Base-by-base conservation (phyloP, 164 flowering plant genomes). In the Magnolia kwangsiensis region DNA sequence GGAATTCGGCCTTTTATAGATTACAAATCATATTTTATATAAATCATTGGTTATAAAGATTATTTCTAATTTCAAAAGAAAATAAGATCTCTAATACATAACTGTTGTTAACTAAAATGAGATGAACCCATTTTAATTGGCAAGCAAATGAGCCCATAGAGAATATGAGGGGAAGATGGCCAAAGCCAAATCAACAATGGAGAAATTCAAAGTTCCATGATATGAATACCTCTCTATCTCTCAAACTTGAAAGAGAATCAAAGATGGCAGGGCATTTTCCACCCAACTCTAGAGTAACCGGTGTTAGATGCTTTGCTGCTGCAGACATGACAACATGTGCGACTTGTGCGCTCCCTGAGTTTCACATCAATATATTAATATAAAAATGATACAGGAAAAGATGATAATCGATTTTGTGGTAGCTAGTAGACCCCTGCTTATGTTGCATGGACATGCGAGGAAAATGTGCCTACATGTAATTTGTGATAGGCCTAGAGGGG, bases 241-340 rank as follows among this genome's bases (percentile, higher is more conserved):
- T 79, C 11, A 88, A 79, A 67, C 49, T 77, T 19, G 87, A 73
- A 19, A 81, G 72, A 29, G 75, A 73, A 82, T 96, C 98, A 3
- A 92, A 3, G 64, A 96, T 84, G 55, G 82, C 79, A 4, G 99
- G 97, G 80, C 97, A 87, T 87, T 94, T 96, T 75, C 98, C 99
- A 8, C 99, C 98, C 59, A 94, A 88, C 82, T 96, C 99, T 13
- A 94, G 80, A 23, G 92, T 87, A 50, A 96, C 95, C 16, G 99
- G 99, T 0, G 99, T 96, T 31, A 94, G 80, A 82, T 96, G 91
- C 76, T 88, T 90, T 21, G 90, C 97, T 31, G 97, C 97, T 65
- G 97, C 99, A 49, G 94, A 37, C 96, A 92, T 87, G 78, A 96
- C 84, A 6, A 90, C 76, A 8, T 89, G 85, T 4, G 89, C 99